Base-by-base conservation (phyloP, 1,284 basidiomycete species). In the Dichomitus squalens region DNA sequence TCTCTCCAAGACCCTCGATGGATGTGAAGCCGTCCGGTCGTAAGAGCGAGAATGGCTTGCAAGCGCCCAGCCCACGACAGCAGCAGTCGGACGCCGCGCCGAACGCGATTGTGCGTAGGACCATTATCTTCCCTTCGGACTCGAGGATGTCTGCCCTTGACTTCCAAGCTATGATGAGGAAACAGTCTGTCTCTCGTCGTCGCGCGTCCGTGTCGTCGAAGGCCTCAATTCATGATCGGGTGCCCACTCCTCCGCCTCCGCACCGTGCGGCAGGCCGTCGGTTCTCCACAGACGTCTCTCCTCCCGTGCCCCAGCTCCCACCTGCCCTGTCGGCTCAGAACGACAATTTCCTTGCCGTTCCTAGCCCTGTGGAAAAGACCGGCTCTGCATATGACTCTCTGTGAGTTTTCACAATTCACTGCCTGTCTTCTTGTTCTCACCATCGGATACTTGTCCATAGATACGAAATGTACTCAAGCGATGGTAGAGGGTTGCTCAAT, bases 381-480 rank as follows among this genome's bases (percentile, higher is more conserved):
- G 84, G 74, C 66, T 88, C 86, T 27, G 76, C 83, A 9, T 88
- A 90, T 66, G 90, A 92, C 66, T 90, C 88, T 11, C 72, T 90
- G 90, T 91, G 68, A 78, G 89, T 79, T 51, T 21, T 16, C 14
- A 31, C 21, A 52, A 29, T 29, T 55, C 33, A 47, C 8, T 11
- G 9, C 23, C 7, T 49, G 39, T 55, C 21, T 12, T 18, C 34
- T 12, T 7, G 18, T 41, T 5, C 40, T 57, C 18, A n/a, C n/a
- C n/a, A 39, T 35, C 31, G 23, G 29, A 11, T 38, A 27, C 16
- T 11, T 64, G 64, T 66, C 55, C 49, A 16, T 6, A 92, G 90
- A 63, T 92, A 90, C 68, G 90, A 92, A 39, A 88, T 90, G 85
- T 92, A 92, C 70, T 75, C 82, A 47, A 83, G 82, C 50, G 88